Conservation (phyloP, 495 filamentous ascomycete species). For the Aspergillus steynii region DNA sequence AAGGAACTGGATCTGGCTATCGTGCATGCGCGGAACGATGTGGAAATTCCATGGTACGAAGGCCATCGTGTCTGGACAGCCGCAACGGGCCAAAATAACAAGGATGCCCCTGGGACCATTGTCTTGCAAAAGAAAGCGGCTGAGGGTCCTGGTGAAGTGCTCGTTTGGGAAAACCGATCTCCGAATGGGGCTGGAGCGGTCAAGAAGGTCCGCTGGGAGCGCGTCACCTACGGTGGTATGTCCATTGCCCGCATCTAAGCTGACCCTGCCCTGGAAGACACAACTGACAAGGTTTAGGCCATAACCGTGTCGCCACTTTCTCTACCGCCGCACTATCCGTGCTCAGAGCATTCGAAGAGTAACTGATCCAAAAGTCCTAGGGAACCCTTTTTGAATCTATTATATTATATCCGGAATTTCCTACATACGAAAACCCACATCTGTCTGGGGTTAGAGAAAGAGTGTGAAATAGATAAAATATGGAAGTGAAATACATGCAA, state of each 20-base stretch:
- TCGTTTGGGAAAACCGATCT: constrained; percentile 40
- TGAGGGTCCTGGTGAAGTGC: constrained; percentile 31
- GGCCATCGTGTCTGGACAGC: constrained; percentile 53
- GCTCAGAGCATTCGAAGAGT: constrained; percentile 61
- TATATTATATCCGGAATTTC: background rate
- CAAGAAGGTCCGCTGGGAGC: constrained; percentile 51
- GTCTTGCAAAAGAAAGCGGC: constrained; percentile 35
- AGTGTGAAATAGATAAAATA: no score
- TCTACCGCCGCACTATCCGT: constrained; percentile 61
- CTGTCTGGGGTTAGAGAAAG: no score
- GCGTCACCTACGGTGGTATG: constrained; percentile 49
- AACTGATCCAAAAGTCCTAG: background rate
- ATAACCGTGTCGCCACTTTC: constrained; percentile 52
- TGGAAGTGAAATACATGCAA: no score
- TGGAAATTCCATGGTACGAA: constrained; percentile 68
- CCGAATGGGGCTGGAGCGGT: constrained; percentile 35
- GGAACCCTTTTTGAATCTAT: background rate
- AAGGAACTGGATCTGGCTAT: constrained; percentile 64
- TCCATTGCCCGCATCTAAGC: constrained; percentile 1
- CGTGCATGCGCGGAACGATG: constrained; percentile 73
- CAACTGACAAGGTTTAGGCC: constrained; percentile 30
- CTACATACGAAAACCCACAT: background rate
- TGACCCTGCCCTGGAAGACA: background rate
- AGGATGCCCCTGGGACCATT: constrained; percentile 54
- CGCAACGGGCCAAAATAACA: constrained; percentile 43